These are phyloP conservation scores for Seiridium unicorne DNA, from an alignment of 2,329 filamentous ascomycete species.

Conservation along the genomic window DNA sequence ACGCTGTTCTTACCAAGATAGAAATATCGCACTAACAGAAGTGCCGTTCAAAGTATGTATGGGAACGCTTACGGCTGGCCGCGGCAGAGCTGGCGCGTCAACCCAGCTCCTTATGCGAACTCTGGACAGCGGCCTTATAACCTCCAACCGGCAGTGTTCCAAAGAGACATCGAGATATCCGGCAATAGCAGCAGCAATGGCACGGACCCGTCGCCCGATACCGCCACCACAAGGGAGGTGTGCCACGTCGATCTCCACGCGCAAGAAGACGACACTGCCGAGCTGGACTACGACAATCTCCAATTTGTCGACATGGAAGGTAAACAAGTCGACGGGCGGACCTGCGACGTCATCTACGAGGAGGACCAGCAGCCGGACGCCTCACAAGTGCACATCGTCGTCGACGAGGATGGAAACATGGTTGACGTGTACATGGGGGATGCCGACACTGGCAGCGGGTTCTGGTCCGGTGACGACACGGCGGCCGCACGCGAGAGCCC, in stretches of 20 bases:
- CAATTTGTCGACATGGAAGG: constrained; percentile 7
- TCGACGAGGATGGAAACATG: not conserved
- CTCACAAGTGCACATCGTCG: not conserved
- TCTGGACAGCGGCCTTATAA: not conserved
- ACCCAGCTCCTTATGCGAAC: not conserved
- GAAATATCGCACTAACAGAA: no score
- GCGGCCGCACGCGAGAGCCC: no score
- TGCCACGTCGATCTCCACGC: not conserved
- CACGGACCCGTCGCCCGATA: not conserved
- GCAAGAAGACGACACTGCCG: not conserved
- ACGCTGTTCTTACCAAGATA: no score
- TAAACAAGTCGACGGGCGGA: constrained; percentile 5
- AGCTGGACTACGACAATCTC: constrained; percentile 3
- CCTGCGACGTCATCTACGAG: constrained; percentile 8
- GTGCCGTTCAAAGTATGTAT: not conserved
- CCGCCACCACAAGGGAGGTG: not conserved
- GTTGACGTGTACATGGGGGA: no score
- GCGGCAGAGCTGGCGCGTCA: not conserved
- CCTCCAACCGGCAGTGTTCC: not conserved
- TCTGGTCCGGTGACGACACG: no score
- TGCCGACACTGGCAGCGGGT: no score
- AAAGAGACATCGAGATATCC: not conserved
- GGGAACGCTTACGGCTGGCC: not conserved
- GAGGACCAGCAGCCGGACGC: no score
- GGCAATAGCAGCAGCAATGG: not conserved